Evolutionary conservation across 2,329 filamentous ascomycete species (phyloP).

Genomic region (Escovopsis sp.): DNA sequence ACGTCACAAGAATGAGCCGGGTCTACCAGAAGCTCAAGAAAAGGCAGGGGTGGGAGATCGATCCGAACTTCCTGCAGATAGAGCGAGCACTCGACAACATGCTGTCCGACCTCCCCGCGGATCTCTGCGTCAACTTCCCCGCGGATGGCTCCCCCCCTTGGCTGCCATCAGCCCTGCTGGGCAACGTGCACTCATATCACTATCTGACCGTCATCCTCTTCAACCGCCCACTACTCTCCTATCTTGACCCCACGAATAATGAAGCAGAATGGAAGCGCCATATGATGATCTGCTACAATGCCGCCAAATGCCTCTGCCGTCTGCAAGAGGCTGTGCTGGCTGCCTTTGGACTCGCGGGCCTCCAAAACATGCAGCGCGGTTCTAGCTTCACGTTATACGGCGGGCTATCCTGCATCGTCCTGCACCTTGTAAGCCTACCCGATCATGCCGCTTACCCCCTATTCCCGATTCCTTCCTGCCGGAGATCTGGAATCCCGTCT

Average conservation of each 20-base stretch:
- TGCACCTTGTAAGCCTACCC: conserved; percentile 62
- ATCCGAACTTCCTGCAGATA: conserved; percentile 67
- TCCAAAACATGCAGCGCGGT: conserved; percentile 84
- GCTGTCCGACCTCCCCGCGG: conserved; percentile 61
- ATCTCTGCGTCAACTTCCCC: conserved; percentile 66
- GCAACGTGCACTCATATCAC: conserved; percentile 82
- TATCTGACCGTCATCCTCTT: conserved; percentile 75
- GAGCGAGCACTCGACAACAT: conserved; percentile 66
- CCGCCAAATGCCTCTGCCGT: conserved; percentile 73
- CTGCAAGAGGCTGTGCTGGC: conserved; percentile 72
- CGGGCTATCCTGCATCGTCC: conserved; percentile 78
- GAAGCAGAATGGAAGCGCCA: conserved; percentile 76
- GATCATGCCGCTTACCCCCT: too few relatives aligned
- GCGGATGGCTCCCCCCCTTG: conserved; percentile 67
- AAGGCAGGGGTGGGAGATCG: conserved; percentile 73
- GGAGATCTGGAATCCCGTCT: background rate
- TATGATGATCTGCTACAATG: conserved; percentile 72
- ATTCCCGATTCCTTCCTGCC: too few relatives aligned
- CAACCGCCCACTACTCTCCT: conserved; percentile 70
- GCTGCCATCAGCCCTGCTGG: conserved; percentile 75
- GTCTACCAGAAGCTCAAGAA: conserved; percentile 61
- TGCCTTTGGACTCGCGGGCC: conserved; percentile 60
- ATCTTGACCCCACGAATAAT: conserved; percentile 54
- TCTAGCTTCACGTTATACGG: conserved; percentile 95
- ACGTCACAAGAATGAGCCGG: conserved; percentile 62